Conservation (phyloP, 495 filamentous ascomycete genomes). For the Entonaema liquescens region DNA sequence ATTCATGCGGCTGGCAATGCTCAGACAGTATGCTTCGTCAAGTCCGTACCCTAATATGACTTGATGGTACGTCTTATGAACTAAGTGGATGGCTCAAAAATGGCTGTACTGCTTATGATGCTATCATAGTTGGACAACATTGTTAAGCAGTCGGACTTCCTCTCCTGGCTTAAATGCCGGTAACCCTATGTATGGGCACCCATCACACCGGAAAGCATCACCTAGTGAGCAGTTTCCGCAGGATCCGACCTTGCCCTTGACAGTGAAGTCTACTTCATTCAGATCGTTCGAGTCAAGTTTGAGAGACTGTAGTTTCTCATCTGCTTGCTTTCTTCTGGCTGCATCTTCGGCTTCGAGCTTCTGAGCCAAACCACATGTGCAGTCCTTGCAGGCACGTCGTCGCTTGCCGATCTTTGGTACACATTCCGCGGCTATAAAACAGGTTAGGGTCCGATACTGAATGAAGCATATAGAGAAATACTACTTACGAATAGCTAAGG, state of each 20-base stretch:
- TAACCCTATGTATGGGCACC: constrained; percentile 91
- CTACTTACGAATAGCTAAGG: constrained; percentile 77
- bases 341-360: constrained; percentile 82
- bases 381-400: constrained; percentile 95
- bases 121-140: constrained; percentile 81
- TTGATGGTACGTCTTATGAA: constrained; percentile 8
- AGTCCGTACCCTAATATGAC: constrained; percentile 2
- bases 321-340: constrained; percentile 67
- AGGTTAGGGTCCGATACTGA: constrained; percentile 19
- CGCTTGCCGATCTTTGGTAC: constrained; percentile 83
- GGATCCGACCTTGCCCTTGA: constrained; percentile 91
- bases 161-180: constrained; percentile 97
- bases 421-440: constrained; percentile 75
- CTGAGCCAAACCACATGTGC: constrained; percentile 88
- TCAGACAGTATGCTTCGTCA: not conserved
- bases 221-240: constrained; percentile 94
- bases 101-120: not conserved
- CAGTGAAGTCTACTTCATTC: constrained; percentile 91
- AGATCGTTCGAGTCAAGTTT: constrained; percentile 84
- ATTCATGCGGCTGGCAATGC: constrained; percentile 7
- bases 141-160: constrained; percentile 85
- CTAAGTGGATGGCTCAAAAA: not conserved
- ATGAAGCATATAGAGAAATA: not conserved
- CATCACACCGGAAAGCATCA: constrained; percentile 82
- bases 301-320: constrained; percentile 60